Percentiles rank a stretch among this genome's conserved stretches.
Evolutionary conservation across 805 yeast species (phyloP).

Genomic region (Pichia eremophila): DNA sequence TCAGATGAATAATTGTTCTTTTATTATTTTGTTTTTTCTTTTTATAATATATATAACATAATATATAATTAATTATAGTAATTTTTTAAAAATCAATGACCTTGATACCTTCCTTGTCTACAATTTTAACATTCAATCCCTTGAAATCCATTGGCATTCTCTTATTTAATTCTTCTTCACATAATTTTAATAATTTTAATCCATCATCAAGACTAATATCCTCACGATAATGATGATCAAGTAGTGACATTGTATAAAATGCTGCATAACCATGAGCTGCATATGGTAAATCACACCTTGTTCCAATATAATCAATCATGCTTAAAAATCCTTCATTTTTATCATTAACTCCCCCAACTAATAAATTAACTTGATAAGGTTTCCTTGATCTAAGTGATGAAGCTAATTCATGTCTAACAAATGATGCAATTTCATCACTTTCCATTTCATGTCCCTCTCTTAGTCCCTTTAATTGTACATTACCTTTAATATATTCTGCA

Average conservation of each 20-base stretch:
- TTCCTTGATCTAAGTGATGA: conserved; percentile 83
- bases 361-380: conserved; percentile 90
- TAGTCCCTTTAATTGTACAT: conserved; percentile 78
- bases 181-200: conserved; percentile 55
- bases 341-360: conserved; percentile 73
- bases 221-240: conserved; percentile 81
- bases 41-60: background rate
- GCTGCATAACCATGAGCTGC: conserved; percentile 99
- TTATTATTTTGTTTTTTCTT: background rate
- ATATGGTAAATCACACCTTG: conserved; percentile 83
- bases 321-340: conserved; percentile 50
- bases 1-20: background rate
- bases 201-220: conserved; percentile 76
- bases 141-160: conserved; percentile 94
- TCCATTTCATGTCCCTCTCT: conserved; percentile 75
- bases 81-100: conserved; percentile 11
- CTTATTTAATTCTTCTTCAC: conserved; percentile 67
- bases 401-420: conserved; percentile 82
- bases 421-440: conserved; percentile 81
- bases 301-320: conserved; percentile 92
- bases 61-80: no score
- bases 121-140: conserved; percentile 41
- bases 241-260: conserved; percentile 79
- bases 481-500: conserved; percentile 91
- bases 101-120: conserved; percentile 28